A percentile compares a stretch with the other conserved stretches of the same genome.
Conservation (phyloP, 1,139 yeast genomes). For the Debaryomyces sp. region DNA sequence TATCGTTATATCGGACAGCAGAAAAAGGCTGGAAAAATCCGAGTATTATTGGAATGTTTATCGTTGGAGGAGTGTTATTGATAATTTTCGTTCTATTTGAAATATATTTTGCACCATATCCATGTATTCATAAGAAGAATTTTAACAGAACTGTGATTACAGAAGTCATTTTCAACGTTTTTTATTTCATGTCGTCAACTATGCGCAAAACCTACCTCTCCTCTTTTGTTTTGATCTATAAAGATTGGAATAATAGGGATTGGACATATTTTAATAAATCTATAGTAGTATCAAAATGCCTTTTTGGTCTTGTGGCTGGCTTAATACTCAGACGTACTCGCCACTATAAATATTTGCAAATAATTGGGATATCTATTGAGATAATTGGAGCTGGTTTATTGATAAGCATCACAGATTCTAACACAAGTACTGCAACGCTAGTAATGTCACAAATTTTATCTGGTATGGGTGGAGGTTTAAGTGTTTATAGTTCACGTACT, state of each 20-base stretch:
- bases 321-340: slow-evolving; percentile 24
- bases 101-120: slow-evolving; percentile 28
- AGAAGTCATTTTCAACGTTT: slow-evolving; percentile 27
- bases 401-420: slow-evolving; percentile 19
- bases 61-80: slow-evolving; percentile 33
- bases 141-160: slow-evolving; percentile 33
- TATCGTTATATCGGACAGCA: slow-evolving; percentile 26
- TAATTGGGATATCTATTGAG: slow-evolving; percentile 26
- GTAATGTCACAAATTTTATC: slow-evolving; percentile 24
- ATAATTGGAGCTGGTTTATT: slow-evolving; percentile 22
- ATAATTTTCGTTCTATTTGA: slow-evolving; percentile 27
- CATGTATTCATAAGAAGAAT: slow-evolving; percentile 33
- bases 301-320: slow-evolving; percentile 32
- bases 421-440: slow-evolving; percentile 21
- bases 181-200: slow-evolving; percentile 25
- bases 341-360: slow-evolving; percentile 29
- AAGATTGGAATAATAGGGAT: slow-evolving; percentile 22
- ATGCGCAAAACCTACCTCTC: slow-evolving; percentile 15
- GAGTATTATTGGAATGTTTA: slow-evolving; percentile 39
- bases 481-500: slow-evolving; percentile 25
- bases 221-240: slow-evolving; percentile 14
- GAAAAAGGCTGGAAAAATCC: slow-evolving; percentile 33
- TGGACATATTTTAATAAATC: slow-evolving; percentile 34
- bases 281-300: slow-evolving; percentile 27
- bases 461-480: slow-evolving; percentile 35